These are phyloP conservation scores for Megacollybia platyphylla DNA, from an alignment of 1,284 basidiomycete genomes.

Conservation along the genomic window DNA sequence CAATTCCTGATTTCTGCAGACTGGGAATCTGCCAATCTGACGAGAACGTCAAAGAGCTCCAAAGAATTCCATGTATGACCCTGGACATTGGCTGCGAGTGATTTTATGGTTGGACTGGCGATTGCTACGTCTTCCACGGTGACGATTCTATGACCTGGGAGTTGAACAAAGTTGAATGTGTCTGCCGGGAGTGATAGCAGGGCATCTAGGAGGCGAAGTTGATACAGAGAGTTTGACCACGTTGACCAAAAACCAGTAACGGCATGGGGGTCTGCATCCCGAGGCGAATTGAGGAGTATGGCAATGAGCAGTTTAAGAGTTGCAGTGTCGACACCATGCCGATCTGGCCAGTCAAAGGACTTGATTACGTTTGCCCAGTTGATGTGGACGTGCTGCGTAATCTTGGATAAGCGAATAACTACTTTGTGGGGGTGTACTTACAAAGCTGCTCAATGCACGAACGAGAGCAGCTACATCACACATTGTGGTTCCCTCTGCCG, in stretches of 20 bases:
- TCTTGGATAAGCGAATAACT: constrained; percentile 8
- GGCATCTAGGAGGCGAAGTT: constrained; percentile 80
- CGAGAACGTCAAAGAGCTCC: constrained; percentile 84
- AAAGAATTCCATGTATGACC: constrained; percentile 90
- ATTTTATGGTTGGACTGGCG: constrained; percentile 79
- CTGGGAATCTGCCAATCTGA: constrained; percentile 64
- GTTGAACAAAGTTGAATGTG: constrained; percentile 81
- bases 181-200: constrained; percentile 81
- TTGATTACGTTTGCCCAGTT: constrained; percentile 75
- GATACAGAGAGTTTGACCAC: constrained; percentile 81
- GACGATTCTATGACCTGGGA: constrained; percentile 73
- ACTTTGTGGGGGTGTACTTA: constrained; percentile 22
- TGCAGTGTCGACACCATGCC: constrained; percentile 71
- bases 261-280: constrained; percentile 59
- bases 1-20: constrained; percentile 57
- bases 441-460: constrained; percentile 53
- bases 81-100: constrained; percentile 76
- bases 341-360: constrained; percentile 67
- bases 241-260: constrained; percentile 71
- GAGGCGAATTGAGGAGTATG: constrained; percentile 61
- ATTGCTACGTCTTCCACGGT: constrained; percentile 77
- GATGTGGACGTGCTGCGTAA: constrained; percentile 41
- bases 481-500: constrained; percentile 55
- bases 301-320: constrained; percentile 74
- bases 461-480: constrained; percentile 74